Percentiles rank a stretch among this genome's conserved stretches.
phyloP scores from a whole-genome alignment of 2,329 filamentous ascomycete genomes.

The Alternaria postmessia region DNA sequence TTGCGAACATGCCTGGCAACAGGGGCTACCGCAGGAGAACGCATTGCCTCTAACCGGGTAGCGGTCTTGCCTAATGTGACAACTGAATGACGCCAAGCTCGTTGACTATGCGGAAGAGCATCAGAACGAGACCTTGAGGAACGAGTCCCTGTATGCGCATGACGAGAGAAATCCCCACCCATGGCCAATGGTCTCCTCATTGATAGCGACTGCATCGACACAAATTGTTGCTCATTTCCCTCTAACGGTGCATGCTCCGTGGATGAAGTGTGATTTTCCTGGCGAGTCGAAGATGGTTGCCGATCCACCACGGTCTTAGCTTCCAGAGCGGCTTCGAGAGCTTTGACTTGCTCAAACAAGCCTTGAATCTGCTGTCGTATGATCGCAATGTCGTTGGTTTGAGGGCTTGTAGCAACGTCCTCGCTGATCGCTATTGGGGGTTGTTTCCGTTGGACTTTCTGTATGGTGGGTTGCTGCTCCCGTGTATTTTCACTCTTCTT shows the following conservation, averaged over 20 bases:
- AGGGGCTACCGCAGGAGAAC: conserved; percentile 3
- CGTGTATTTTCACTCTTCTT: neutral
- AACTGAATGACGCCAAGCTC: neutral
- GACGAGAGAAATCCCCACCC: neutral
- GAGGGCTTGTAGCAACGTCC: neutral
- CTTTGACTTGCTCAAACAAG: conserved; percentile 24
- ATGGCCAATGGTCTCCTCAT: neutral
- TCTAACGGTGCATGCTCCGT: neutral
- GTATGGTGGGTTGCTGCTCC: neutral
- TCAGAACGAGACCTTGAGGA: neutral
- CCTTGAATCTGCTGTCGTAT: conserved; percentile 23
- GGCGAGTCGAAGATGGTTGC: neutral
- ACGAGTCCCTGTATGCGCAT: neutral
- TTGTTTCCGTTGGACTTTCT: neutral
- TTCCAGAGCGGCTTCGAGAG: conserved; percentile 18
- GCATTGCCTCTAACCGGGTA: neutral
- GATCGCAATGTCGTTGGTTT: neutral
- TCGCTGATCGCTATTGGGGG: neutral
- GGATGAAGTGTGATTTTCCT: neutral
- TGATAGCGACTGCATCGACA: neutral
- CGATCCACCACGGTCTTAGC: neutral
- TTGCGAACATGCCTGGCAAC: neutral
- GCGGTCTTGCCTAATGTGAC: neutral
- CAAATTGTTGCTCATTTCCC: neutral
- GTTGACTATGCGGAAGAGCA: neutral